Evolutionary conservation across 2,329 filamentous ascomycete genomes (phyloP).

Genomic region (Cytospora paraplurivora): DNA sequence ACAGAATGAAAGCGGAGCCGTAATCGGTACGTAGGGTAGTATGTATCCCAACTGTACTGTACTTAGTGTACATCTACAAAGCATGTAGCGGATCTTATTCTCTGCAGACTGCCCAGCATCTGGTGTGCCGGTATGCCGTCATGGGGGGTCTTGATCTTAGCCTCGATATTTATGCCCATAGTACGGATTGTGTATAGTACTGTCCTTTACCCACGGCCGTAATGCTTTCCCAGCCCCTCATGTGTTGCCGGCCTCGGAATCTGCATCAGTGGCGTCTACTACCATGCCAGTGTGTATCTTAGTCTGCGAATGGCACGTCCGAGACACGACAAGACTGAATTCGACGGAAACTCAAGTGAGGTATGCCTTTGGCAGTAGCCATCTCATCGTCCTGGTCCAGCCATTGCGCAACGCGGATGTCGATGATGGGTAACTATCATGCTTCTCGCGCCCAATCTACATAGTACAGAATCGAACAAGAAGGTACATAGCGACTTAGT

Average conservation of each 20-base stretch:
- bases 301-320: slow-evolving; percentile 11
- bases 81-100: not conserved
- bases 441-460: not conserved
- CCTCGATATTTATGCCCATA: not conserved
- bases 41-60: too few relatives aligned
- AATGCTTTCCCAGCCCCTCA: not conserved
- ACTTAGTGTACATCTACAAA: not conserved
- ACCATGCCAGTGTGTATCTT: not conserved
- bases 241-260: not conserved
- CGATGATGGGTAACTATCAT: slow-evolving; percentile 3
- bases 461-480: too few relatives aligned
- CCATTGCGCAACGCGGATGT: not conserved
- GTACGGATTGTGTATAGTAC: not conserved
- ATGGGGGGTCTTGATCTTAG: not conserved
- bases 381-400: slow-evolving; percentile 11
- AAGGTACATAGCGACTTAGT: not conserved
- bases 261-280: slow-evolving; percentile 1
- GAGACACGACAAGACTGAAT: slow-evolving; percentile 9
- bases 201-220: not conserved
- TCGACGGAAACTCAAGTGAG: not conserved
- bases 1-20: too few relatives aligned
- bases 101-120: not conserved
- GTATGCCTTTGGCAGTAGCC: slow-evolving; percentile 17
- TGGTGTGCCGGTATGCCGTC: too few relatives aligned
- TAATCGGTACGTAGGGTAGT: too few relatives aligned